Base-by-base conservation (phyloP, 225 moss, liverwort and hornwort genomes). In the Neckera pumila region DNA sequence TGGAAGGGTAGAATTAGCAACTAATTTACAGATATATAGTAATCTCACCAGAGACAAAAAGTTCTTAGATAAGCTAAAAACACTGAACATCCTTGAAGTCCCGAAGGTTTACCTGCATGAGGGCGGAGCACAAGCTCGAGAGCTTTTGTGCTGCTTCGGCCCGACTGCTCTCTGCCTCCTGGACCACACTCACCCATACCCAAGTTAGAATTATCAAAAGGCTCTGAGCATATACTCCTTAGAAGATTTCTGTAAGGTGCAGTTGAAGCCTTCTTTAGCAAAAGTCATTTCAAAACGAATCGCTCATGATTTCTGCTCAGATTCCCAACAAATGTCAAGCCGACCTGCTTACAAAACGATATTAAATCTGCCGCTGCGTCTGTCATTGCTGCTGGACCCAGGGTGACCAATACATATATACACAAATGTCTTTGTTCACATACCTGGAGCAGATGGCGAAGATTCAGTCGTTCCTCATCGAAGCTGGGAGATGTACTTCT, bases 141-240 rank as follows among this genome's bases (percentile, higher is more conserved):
- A 99, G 92, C 72, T 90, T 96, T 76, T 94, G 93, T 19, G 95
- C 95, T 76, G 94, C 88, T 87, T 99, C 92, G 56, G 93, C 84
- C 84, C 96, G 89, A 58, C 93, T 95, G 84, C 90, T 92, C 76
- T 99, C 97, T 47, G 95, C 92, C 87, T 97, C 97, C 98, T 99
- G 95, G 62, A 90, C 19, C 89, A 81, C 82, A 83, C 78, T 75
- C 89, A 90, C 27, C 71, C 88, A 80, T 54, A 61, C 81, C 64
- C 64, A 72, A 93, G n/a, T 85, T 88, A 34, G 63, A 83, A 87
- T 86, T 85, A 86, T 74, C 86, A 75, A 47, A 51, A 60, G 36
- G 8, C 26, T 80, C 69, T 76, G 40, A n/a, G 81, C 47, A 76
- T 33, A 38, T 26, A 56, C 31, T 71, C 65, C 54, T 74, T 31